phyloP scores from a whole-genome alignment of 2,329 filamentous ascomycete species.

The Fusarium staphyleae region DNA sequence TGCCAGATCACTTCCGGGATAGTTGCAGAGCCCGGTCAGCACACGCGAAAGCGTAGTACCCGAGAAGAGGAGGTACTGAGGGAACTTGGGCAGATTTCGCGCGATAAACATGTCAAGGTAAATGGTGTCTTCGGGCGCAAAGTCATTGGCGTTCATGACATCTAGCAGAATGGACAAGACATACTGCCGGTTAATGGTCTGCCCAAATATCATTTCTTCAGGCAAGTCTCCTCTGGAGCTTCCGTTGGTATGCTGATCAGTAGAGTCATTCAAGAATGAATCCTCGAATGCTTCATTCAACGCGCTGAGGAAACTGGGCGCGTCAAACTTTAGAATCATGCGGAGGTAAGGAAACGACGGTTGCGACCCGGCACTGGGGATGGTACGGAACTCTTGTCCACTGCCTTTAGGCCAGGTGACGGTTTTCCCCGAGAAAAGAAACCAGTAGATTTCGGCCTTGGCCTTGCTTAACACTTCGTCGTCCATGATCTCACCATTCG shows the following conservation, averaged over 20 bases:
- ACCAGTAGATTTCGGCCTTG: constrained; percentile 90
- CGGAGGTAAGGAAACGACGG: constrained; percentile 86
- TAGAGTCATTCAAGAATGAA: constrained; percentile 83
- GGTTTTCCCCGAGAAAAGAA: constrained; percentile 86
- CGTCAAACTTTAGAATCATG: constrained; percentile 85
- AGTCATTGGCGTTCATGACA: constrained; percentile 82
- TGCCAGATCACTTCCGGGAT: constrained; percentile 78
- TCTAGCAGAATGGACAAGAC: constrained; percentile 90
- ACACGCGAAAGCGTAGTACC: constrained; percentile 85
- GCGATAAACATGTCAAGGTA: constrained; percentile 99
- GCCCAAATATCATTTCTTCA: constrained; percentile 71
- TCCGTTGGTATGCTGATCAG: constrained; percentile 65
- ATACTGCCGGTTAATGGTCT: constrained; percentile 88
- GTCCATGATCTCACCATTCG: constrained; percentile 77
- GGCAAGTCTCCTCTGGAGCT: constrained; percentile 58
- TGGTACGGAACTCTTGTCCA: constrained; percentile 66
- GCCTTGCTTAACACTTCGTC: constrained; percentile 77
- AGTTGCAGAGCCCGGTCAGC: constrained; percentile 82
- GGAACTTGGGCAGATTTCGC: constrained; percentile 93
- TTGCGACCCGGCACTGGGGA: constrained; percentile 62
- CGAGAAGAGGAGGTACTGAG: constrained; percentile 90
- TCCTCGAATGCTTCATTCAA: constrained; percentile 98
- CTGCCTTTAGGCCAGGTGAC: constrained; percentile 76
- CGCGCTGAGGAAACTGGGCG: constrained; percentile 90
- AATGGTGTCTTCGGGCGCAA: constrained; percentile 81